Base-by-base conservation (phyloP, 345 rosid species). In the Euclidium syriacum region DNA sequence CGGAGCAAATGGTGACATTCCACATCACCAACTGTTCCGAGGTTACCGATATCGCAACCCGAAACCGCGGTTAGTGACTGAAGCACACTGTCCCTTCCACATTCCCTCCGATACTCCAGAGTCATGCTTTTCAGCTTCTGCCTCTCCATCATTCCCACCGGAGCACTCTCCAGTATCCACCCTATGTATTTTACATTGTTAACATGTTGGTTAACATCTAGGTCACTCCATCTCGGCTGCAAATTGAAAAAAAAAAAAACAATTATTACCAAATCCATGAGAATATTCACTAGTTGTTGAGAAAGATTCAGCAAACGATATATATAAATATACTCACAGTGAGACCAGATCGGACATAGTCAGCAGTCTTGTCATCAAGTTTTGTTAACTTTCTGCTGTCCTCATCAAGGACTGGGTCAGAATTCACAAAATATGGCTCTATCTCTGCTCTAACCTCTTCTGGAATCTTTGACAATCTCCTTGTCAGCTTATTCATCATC, bases 151-250 rank as follows among this genome's bases (percentile, higher is more conserved):
- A 95, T 78, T 44, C 80, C 69, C 60, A 62, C 81, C 0, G 99
- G 99, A 78, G 98, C 91, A 77, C 99, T 83, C 94, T 95, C 99
- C 15, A 95, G 89, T 43, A 90, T 88, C 99, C 99, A 95, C 50
- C 92, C 91, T 5, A 95, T 77, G 81, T 95, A 95, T 74, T 95
- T 95, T 63, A 90, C 99, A 79, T 95, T 95, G 77, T 90, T 95
- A 44, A 90, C 99, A 71, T 95, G 99, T 72, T 95, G 97, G 78
- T 95, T 95, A 69, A 90, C 86, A 83, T 95, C 99, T 49, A 95
- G 58, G 71, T 95, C 99, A 61, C 84, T 83, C 99, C 99, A 95
- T 42, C 91, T 64, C 43, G 99, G 97, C 99, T 95, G 91, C n/a
- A n/a, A n/a, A n/a, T n/a, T n/a, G n/a, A n/a, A n/a, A n/a, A n/a